Evolutionary conservation across 805 yeast species (phyloP).

Genomic region (Torulaspora franciscae): DNA sequence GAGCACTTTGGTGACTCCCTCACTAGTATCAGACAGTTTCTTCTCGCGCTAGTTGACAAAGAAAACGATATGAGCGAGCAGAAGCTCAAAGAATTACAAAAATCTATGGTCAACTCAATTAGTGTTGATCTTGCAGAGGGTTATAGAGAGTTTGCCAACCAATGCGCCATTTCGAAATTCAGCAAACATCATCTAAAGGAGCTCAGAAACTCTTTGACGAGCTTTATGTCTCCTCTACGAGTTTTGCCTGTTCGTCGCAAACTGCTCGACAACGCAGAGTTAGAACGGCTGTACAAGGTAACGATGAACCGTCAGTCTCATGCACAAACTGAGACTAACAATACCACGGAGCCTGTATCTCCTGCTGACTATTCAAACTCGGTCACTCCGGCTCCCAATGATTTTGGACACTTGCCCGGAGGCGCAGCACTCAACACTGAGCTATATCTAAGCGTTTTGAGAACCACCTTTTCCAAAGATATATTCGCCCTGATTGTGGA

Average conservation of each 20-base stretch:
- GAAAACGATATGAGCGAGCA: conserved; percentile 17
- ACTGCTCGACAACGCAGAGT: conserved; percentile 20
- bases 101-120: conserved; percentile 32
- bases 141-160: conserved; percentile 43
- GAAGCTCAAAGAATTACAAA: conserved; percentile 23
- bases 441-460: conserved; percentile 32
- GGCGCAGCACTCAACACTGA: conserved; percentile 11
- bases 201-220: conserved; percentile 43
- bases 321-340: neutral
- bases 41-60: conserved; percentile 23
- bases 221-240: conserved; percentile 38
- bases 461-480: conserved; percentile 33
- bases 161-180: conserved; percentile 37
- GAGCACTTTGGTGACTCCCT: conserved; percentile 27
- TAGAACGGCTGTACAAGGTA: conserved; percentile 17
- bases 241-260: conserved; percentile 36
- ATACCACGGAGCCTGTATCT: conserved; percentile 5
- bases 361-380: conserved; percentile 27
- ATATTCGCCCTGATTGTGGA: conserved; percentile 31
- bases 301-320: neutral
- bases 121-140: conserved; percentile 38
- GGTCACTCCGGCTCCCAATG: conserved; percentile 37
- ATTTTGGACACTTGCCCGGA: conserved; percentile 1
- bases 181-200: conserved; percentile 32
- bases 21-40: conserved; percentile 24